A percentile compares a stretch with the other conserved stretches of the same genome.
Evolutionary conservation across 805 yeast genomes (phyloP).

Genomic region (Lachancea lanzarotensis): DNA sequence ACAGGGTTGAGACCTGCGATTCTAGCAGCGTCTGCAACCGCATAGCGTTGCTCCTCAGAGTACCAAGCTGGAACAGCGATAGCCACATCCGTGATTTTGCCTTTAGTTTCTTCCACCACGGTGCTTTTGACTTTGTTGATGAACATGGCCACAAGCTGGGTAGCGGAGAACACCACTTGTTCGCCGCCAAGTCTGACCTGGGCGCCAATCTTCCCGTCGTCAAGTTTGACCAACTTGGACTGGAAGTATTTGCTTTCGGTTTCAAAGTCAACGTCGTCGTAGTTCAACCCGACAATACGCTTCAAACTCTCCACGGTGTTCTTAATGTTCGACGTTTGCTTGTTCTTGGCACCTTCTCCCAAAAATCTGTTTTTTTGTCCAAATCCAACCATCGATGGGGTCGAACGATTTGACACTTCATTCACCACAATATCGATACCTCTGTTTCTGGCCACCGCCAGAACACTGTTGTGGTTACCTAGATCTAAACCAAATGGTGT

Average conservation of each 20-base stretch:
- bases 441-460: slow-evolving; percentile 96
- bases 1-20: slow-evolving; percentile 98
- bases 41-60: slow-evolving; percentile 94
- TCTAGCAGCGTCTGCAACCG: slow-evolving; percentile 88
- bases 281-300: slow-evolving; percentile 79
- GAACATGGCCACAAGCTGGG: slow-evolving; percentile 93
- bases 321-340: slow-evolving; percentile 92
- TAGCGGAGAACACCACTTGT: slow-evolving; percentile 70
- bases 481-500: slow-evolving; percentile 96
- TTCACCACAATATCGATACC: slow-evolving; percentile 98
- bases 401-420: slow-evolving; percentile 96
- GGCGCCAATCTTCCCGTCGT: slow-evolving; percentile 72
- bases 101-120: slow-evolving; percentile 72
- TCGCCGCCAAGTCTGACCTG: slow-evolving; percentile 81
- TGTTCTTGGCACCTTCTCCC: slow-evolving; percentile 94
- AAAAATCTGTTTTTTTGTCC: slow-evolving; percentile 83
- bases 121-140: slow-evolving; percentile 82
- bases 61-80: slow-evolving; percentile 97
- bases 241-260: slow-evolving; percentile 70
- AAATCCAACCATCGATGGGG: slow-evolving; percentile 89
- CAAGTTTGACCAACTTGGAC: slow-evolving; percentile 60
- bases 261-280: slow-evolving; percentile 68
- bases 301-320: slow-evolving; percentile 94
- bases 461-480: slow-evolving; percentile 89
- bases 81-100: slow-evolving; percentile 75